These are phyloP conservation scores for Micractinium sp. DNA, from an alignment of 139 green algal genomes.

Conservation along the genomic window DNA sequence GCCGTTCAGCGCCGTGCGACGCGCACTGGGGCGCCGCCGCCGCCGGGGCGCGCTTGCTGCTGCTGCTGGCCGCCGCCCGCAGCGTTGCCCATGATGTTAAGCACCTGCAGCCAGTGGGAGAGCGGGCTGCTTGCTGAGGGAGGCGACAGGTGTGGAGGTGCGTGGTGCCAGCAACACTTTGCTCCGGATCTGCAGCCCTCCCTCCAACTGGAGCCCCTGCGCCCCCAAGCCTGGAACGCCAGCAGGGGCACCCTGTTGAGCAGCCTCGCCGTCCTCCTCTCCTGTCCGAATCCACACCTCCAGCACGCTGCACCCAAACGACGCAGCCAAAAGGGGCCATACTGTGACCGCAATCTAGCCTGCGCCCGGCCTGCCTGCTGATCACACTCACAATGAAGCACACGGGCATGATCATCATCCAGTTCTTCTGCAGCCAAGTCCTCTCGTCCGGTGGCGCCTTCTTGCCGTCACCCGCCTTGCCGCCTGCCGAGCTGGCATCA, in stretches of 20 bases:
- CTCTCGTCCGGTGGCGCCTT: conserved; percentile 32
- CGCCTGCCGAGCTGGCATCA: not conserved
- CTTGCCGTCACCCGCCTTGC: conserved; percentile 10
- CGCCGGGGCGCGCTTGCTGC: not conserved
- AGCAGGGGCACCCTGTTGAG: too few relatives aligned
- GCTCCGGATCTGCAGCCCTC: too few relatives aligned
- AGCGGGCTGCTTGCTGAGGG: not conserved
- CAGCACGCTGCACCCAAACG: too few relatives aligned
- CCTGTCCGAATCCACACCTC: too few relatives aligned
- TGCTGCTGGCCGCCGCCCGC: not conserved
- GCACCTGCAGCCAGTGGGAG: not conserved
- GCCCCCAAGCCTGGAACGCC: too few relatives aligned
- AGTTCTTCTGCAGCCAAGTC: conserved; percentile 50
- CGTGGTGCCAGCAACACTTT: too few relatives aligned
- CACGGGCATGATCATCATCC: conserved; percentile 43
- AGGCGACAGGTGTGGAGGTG: not conserved
- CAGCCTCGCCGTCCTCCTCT: too few relatives aligned
- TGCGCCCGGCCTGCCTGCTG: not conserved
- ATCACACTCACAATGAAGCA: conserved; percentile 29
- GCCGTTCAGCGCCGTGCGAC: not conserved
- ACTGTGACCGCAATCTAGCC: too few relatives aligned
- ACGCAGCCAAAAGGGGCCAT: not conserved
- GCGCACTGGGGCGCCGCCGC: conserved; percentile 7
- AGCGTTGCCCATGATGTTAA: conserved; percentile 21
- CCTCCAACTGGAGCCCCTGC: too few relatives aligned